Evolutionary conservation across 768 basidiomycete species (phyloP).

Genomic region (Gloeopeniophorella convolvens): DNA sequence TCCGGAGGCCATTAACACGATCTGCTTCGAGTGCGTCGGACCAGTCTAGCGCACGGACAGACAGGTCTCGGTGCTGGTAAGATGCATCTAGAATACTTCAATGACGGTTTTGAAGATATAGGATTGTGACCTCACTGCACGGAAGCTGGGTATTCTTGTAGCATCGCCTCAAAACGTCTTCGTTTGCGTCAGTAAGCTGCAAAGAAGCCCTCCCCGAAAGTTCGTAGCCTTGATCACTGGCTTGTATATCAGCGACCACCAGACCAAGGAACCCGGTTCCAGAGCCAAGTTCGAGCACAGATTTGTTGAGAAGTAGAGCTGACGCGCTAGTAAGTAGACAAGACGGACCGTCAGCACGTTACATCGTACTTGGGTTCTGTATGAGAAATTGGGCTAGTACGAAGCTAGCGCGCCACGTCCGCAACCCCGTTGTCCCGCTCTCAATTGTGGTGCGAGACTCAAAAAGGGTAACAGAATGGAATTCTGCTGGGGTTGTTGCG

Average conservation of each 20-base stretch:
- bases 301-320: conserved; percentile 39
- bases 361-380: conserved; percentile 42
- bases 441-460: conserved; percentile 74
- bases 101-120: background rate
- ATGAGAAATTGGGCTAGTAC: conserved; percentile 57
- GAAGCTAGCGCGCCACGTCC: conserved; percentile 75
- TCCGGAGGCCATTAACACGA: conserved; percentile 19
- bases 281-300: conserved; percentile 68
- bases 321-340: background rate
- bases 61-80: conserved; percentile 40
- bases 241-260: conserved; percentile 52
- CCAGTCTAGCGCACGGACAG: conserved; percentile 58
- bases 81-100: conserved; percentile 42
- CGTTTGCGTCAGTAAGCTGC: conserved; percentile 56
- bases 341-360: background rate
- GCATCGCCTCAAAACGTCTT: conserved; percentile 56
- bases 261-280: conserved; percentile 74
- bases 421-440: conserved; percentile 69
- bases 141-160: conserved; percentile 49
- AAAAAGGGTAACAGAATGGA: conserved; percentile 49
- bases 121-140: conserved; percentile 49
- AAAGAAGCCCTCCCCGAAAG: conserved; percentile 3
- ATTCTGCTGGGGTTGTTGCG: conserved; percentile 17
- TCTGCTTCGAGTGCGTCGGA: conserved; percentile 41
- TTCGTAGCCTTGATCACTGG: conserved; percentile 19